Evolutionary conservation across 768 basidiomycete genomes (phyloP).

Genomic region (Cyclocybe aegerita): DNA sequence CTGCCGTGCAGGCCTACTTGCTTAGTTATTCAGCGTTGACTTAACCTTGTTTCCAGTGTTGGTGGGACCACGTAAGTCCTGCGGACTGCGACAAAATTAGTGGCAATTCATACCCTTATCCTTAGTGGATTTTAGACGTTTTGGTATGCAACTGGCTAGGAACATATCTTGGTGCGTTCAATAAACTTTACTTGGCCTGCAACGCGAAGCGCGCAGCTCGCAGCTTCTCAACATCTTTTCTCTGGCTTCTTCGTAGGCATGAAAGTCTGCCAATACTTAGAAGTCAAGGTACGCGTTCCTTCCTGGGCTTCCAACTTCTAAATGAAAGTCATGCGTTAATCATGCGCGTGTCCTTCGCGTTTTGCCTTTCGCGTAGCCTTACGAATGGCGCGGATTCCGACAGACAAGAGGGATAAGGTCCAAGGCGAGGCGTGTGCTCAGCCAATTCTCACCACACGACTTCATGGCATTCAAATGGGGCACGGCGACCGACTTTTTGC

Average conservation of each 20-base stretch:
- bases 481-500: constrained; percentile 68
- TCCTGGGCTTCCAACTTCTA: neutral
- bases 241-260: constrained; percentile 51
- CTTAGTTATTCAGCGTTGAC: constrained; percentile 10
- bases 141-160: constrained; percentile 88
- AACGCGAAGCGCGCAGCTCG: too few relatives aligned
- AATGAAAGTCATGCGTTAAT: constrained; percentile 11
- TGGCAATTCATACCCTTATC: constrained; percentile 8
- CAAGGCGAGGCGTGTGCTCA: constrained; percentile 77
- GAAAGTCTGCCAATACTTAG: constrained; percentile 84
- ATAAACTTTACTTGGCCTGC: constrained; percentile 3
- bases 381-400: constrained; percentile 81
- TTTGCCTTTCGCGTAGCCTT: constrained; percentile 50
- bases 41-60: constrained; percentile 53
- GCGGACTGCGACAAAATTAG: constrained; percentile 1
- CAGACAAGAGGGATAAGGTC: constrained; percentile 76
- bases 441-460: constrained; percentile 85
- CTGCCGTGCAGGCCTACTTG: constrained; percentile 19
- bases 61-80: constrained; percentile 86
- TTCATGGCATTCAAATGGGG: constrained; percentile 91
- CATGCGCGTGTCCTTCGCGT: neutral
- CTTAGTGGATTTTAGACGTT: constrained; percentile 84
- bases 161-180: constrained; percentile 66
- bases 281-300: constrained; percentile 67
- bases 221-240: constrained; percentile 11